A percentile compares a stretch with the other conserved stretches of the same genome.
Conservation (phyloP, 192 early-diverging fungal genomes). For the Linnemannia hyalina region DNA sequence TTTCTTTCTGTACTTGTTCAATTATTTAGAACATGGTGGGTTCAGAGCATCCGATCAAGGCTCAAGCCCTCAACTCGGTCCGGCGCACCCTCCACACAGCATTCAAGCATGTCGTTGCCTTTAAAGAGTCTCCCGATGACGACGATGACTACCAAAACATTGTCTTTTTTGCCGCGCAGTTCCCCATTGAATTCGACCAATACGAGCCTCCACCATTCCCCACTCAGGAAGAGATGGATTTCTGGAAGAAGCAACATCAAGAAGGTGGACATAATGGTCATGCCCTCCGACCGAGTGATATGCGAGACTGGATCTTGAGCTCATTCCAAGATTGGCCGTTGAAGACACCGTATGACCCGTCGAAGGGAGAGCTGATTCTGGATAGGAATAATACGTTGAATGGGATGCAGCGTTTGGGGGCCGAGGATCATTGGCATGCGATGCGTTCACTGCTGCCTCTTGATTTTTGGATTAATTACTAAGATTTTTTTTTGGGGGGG, state of each 20-base stretch:
- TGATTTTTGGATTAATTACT: conserved; percentile 83
- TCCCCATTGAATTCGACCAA: conserved; percentile 40
- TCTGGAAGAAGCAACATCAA: conserved; percentile 60
- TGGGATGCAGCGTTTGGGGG: conserved; percentile 67
- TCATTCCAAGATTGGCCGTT: conserved; percentile 63
- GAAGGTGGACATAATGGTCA: conserved; percentile 50
- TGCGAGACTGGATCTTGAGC: conserved; percentile 63
- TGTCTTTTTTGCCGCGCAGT: conserved; percentile 51
- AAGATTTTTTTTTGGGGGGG: neutral
- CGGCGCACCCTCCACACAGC: conserved; percentile 73
- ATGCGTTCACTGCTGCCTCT: conserved; percentile 77
- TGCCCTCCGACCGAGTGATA: conserved; percentile 52
- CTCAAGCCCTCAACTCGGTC: conserved; percentile 70
- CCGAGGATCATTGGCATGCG: conserved; percentile 78
- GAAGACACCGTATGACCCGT: conserved; percentile 38
- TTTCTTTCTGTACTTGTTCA: neutral
- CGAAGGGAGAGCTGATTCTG: conserved; percentile 66
- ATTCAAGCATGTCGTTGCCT: conserved; percentile 77
- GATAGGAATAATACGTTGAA: conserved; percentile 75
- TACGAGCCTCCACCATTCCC: conserved; percentile 54
- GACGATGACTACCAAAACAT: conserved; percentile 73
- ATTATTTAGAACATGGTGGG: conserved; percentile 83
- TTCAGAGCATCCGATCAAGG: conserved; percentile 60
- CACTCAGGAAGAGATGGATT: conserved; percentile 72
- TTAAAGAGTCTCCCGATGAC: conserved; percentile 68